These are phyloP conservation scores for Lachancea quebecensis DNA, from an alignment of 805 yeast genomes.

Conservation along the genomic window DNA sequence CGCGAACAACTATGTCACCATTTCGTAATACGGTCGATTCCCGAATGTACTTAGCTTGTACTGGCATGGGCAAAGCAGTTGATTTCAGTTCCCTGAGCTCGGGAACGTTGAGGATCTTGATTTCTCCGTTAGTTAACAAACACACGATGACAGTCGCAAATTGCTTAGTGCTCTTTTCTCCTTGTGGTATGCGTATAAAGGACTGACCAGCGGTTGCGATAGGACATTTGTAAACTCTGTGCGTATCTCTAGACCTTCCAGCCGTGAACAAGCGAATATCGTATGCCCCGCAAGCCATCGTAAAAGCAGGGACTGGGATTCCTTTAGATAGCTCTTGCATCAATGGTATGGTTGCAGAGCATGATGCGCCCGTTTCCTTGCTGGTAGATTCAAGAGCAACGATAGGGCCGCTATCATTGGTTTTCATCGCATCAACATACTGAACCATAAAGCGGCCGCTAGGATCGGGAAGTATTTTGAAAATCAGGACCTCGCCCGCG, in stretches of 20 bases:
- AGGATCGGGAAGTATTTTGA: constrained; percentile 55
- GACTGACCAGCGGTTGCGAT: constrained; percentile 47
- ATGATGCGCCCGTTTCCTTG: constrained; percentile 52
- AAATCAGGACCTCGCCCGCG: constrained; percentile 60
- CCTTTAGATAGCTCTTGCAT: constrained; percentile 59
- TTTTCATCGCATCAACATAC: constrained; percentile 41
- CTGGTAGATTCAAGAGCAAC: constrained; percentile 52
- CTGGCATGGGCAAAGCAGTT: constrained; percentile 38
- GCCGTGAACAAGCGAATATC: constrained; percentile 60
- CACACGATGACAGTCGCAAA: constrained; percentile 44
- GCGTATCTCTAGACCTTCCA: constrained; percentile 56
- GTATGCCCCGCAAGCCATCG: constrained; percentile 46
- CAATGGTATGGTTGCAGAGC: constrained; percentile 52
- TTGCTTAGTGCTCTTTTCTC: constrained; percentile 18
- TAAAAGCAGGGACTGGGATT: constrained; percentile 50
- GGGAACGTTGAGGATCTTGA: constrained; percentile 49
- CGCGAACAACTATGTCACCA: constrained; percentile 54
- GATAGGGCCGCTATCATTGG: constrained; percentile 45
- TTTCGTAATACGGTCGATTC: constrained; percentile 43
- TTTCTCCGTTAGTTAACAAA: constrained; percentile 40
- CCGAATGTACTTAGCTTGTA: constrained; percentile 36
- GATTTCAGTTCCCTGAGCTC: constrained; percentile 52
- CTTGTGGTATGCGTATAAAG: constrained; percentile 17
- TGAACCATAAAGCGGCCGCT: constrained; percentile 56
- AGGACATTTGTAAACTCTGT: constrained; percentile 48